Base-by-base conservation (phyloP, 805 yeast genomes). In the Kodamaea laetipori region DNA sequence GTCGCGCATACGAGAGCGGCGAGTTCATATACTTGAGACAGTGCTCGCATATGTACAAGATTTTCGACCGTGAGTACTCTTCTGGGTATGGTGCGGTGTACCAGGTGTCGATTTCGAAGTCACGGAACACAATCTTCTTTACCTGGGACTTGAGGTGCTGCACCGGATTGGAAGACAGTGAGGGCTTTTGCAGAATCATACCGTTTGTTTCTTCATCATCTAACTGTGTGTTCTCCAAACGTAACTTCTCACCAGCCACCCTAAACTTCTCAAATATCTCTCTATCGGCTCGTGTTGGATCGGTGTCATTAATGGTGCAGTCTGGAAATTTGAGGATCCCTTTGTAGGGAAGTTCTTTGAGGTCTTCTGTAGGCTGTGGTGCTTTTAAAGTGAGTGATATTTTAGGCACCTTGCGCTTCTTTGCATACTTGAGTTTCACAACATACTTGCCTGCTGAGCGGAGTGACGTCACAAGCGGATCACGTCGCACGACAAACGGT, bases 1-100 rank as follows among this genome's bases (percentile, higher is more conserved):
- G 99, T 19, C 98, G 71, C 51, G 74, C 69, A 41, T 79, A 73
- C 0, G 83, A 79, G 51, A 76, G 81, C 11, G 84, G 81, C 0
- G 90, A 82, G 28, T 75, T 74, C 80, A 82, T 82, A 58, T 88
- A 90, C 64, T 85, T 82, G 45, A 92, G 64, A 59, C 98, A 94
- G 54, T 74, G 81, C 51, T 89, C 94, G 63, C 98, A 94, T 11
- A 92, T 76, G 56, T 82, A 82, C 36, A 94, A 66, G 2, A 81
- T 75, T 32, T 70, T 69, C 36, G 81, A 77, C 23, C 73, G 74
- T 32, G 87, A 78, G 56, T 81, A 87, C 56, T 87, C 94, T 47
- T 86, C 90, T 0, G 98, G 97, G 58, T 87, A 94, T 1, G 98
- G 98, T 0, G 97, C 82, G 3, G 86, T 79, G 63, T 86, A 90